These are phyloP conservation scores for Verticillium dahliae DNA, from an alignment of 2,329 filamentous ascomycete species.

Conservation along the genomic window DNA sequence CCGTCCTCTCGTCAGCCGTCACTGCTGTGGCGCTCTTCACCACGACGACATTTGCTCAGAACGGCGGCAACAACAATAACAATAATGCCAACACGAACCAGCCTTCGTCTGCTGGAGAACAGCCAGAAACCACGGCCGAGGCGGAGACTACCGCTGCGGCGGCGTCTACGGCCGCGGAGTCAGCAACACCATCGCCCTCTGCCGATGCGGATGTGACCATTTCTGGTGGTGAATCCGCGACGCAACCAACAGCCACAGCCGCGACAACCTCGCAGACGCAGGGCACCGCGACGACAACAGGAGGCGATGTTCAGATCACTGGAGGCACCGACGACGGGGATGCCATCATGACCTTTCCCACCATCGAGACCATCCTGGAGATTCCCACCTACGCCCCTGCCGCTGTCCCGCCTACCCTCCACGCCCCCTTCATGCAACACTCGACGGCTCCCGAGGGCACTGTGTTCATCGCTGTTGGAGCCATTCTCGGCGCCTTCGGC, in stretches of 20 bases:
- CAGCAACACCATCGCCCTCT: conserved; percentile 2
- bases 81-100: not conserved
- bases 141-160: too few relatives aligned
- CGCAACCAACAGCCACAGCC: not conserved
- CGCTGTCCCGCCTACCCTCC: conserved; percentile 72
- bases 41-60: conserved; percentile 24
- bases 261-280: conserved; percentile 8
- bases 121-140: conserved; percentile 3
- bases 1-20: conserved; percentile 82
- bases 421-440: conserved; percentile 87
- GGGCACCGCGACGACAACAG: conserved; percentile 8
- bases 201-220: not conserved
- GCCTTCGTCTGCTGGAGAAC: conserved; percentile 1
- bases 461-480: conserved; percentile 91
- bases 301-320: conserved; percentile 13
- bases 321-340: conserved; percentile 11
- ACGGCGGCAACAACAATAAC: conserved; percentile 4
- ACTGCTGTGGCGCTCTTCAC: conserved; percentile 20
- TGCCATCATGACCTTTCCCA: conserved; percentile 29
- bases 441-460: conserved; percentile 84
- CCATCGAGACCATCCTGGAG: conserved; percentile 29
- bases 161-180: conserved; percentile 5
- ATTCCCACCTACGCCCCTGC: conserved; percentile 61
- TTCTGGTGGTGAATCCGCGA: not conserved
- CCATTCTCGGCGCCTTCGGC: conserved; percentile 76